phyloP scores from a whole-genome alignment of 2,329 filamentous ascomycete species.

The Berkeleyomyces rouxiae region DNA sequence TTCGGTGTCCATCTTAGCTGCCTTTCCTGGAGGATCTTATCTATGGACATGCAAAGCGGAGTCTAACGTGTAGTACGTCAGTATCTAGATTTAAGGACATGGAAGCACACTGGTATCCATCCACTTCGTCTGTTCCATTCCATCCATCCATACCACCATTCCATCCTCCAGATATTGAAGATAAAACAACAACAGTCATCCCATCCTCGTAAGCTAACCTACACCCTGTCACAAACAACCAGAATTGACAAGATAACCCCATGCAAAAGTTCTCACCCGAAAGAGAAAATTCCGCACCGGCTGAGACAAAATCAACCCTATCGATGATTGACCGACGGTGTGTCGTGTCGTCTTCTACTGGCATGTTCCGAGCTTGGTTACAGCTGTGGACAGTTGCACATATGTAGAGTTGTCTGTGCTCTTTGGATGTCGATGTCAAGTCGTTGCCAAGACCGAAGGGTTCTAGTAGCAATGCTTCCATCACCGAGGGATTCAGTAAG shows the following conservation, averaged over 20 bases:
- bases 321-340: not conserved
- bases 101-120: not conserved
- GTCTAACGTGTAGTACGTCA: not conserved
- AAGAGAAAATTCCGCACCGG: not conserved
- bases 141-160: too few species aligned
- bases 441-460: too few species aligned
- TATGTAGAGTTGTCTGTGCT: too few species aligned
- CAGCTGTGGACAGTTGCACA: not conserved
- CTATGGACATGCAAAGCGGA: not conserved
- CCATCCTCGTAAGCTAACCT: too few species aligned
- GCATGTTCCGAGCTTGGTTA: not conserved
- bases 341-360: not conserved
- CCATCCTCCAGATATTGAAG: too few species aligned
- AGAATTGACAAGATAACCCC: too few species aligned
- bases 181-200: too few species aligned
- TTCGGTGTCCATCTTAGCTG: not conserved
- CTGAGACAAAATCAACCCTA: constrained; percentile 1
- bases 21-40: not conserved
- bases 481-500: too few species aligned
- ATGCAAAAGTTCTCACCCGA: not conserved
- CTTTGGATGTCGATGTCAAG: too few species aligned
- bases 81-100: not conserved
- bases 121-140: too few species aligned
- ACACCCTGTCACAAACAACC: too few species aligned
- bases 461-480: too few species aligned